These are phyloP conservation scores for Fistulifera pelliculosa DNA, from an alignment of 108 stramenopile genomes.

Conservation along the genomic window DNA sequence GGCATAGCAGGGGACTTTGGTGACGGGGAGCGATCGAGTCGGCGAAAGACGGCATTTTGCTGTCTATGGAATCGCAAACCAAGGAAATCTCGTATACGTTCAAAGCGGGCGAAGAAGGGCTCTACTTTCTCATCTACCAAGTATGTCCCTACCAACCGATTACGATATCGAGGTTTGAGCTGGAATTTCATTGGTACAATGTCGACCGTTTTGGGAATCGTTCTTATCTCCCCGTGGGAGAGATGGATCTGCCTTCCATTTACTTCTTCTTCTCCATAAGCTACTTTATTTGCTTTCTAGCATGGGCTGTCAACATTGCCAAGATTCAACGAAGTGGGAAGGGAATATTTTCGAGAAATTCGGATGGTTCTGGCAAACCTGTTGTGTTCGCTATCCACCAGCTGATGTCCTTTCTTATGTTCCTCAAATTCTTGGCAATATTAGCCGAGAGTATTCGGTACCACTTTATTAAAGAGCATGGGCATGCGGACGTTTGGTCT, in stretches of 20 bases:
- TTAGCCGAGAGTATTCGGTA: slow-evolving; percentile 85
- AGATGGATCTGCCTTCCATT: slow-evolving; percentile 78
- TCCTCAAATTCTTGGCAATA: slow-evolving; percentile 73
- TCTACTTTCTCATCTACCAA: slow-evolving; percentile 89
- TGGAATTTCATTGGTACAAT: slow-evolving; percentile 84
- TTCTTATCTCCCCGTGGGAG: slow-evolving; percentile 89
- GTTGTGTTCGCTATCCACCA: slow-evolving; percentile 89
- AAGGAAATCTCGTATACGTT: slow-evolving; percentile 33
- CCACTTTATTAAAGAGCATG: slow-evolving; percentile 84
- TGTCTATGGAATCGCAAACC: slow-evolving; percentile 50
- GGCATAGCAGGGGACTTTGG: slow-evolving; percentile 29
- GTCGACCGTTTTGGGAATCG: slow-evolving; percentile 49
- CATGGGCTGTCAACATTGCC: slow-evolving; percentile 71
- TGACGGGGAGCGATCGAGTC: slow-evolving; percentile 20
- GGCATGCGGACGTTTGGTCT: slow-evolving; percentile 85
- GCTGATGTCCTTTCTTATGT: slow-evolving; percentile 81
- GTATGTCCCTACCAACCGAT: slow-evolving; percentile 38
- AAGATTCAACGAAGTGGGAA: slow-evolving; percentile 38
- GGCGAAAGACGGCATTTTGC: slow-evolving; percentile 46
- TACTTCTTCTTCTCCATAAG: slow-evolving; percentile 74
- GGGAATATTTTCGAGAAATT: slow-evolving; percentile 25
- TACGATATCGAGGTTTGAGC: slow-evolving; percentile 54
- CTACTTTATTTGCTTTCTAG: slow-evolving; percentile 46
- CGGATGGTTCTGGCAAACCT: slow-evolving; percentile 11
- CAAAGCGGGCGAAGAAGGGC: slow-evolving; percentile 52